Base-by-base conservation (phyloP, 805 yeast species). In the Yamadazyma ubonensis region DNA sequence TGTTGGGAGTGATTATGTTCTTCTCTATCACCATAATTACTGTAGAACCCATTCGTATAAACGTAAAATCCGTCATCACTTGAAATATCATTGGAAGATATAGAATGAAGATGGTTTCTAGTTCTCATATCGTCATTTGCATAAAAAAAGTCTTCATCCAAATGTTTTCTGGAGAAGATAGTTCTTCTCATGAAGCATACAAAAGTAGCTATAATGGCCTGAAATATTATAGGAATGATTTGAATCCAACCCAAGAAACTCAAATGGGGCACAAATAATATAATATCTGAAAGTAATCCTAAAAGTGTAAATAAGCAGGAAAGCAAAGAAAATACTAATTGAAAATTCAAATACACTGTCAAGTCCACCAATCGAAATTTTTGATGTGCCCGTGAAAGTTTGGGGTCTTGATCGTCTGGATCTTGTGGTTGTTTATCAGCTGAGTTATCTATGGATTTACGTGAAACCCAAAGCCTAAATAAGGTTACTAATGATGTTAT, bases 241-340 rank as follows among this genome's bases (percentile, higher is more conserved):
- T 86, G 75, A 36, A 84, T 65, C 97, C 97, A 91, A 18, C 96
- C 96, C 32, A 83, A 75, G 81, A 88, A 89, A 39, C 78, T 73
- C 39, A 91, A 63, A 54, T 80, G 79, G 2, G 90, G 86, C 1
- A 82, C 73, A 52, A 91, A 91, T 36, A 91, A 59, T 29, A 90
- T 59, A 27, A 90, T 76, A 57, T 91, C 98, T 3, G 87, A 87
- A 43, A 90, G 64, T 48, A 91, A 86, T 5, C 90, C 81, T 37
- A 91, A 67, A 35, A 90, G 61, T 1, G 86, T 67, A 29, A 84
- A 67, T 41, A 90, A 55, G 51, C 89, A 87, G 0, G 88, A 70
- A 2, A 88, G 80, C 30, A 86, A 56, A 1, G 88, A 73, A 60
- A 84, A 68, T 2, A 82, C 50, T 26, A 84, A 70, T 49, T 80